These are phyloP conservation scores for Pyronema domesticum DNA, from an alignment of 495 filamentous ascomycete species.

Conservation along the genomic window DNA sequence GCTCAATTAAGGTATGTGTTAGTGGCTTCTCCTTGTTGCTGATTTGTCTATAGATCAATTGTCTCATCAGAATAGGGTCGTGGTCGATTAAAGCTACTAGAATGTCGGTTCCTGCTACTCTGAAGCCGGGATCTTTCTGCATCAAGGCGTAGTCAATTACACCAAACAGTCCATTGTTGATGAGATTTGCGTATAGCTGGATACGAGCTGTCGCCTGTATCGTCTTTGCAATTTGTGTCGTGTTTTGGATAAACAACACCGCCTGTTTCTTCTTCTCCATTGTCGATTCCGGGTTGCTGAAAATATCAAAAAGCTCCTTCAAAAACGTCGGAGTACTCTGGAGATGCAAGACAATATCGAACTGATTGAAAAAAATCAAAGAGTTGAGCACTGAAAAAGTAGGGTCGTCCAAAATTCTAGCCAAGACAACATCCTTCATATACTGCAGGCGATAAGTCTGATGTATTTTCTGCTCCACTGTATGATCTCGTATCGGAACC, in stretches of 20 bases:
- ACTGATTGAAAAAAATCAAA: slow-evolving; percentile 96
- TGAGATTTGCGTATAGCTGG: slow-evolving; percentile 73
- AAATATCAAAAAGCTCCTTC: slow-evolving; percentile 78
- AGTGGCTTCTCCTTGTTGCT: slow-evolving; percentile 70
- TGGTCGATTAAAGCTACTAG: slow-evolving; percentile 89
- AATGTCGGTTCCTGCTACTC: slow-evolving; percentile 87
- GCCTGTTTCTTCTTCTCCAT: slow-evolving; percentile 70
- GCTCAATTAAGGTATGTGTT: slow-evolving; percentile 84
- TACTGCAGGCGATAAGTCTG: slow-evolving; percentile 92
- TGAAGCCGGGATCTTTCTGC: slow-evolving; percentile 63
- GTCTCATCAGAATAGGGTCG: slow-evolving; percentile 81
- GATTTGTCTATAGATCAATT: slow-evolving; percentile 79
- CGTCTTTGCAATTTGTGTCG: slow-evolving; percentile 85
- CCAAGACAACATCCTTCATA: slow-evolving; percentile 94
- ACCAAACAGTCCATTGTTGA: slow-evolving; percentile 64
- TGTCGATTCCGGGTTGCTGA: slow-evolving; percentile 44
- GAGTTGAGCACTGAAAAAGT: slow-evolving; percentile 96
- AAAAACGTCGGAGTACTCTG: slow-evolving; percentile 62
- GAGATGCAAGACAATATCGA: slow-evolving; percentile 88
- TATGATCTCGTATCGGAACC: slow-evolving; percentile 65
- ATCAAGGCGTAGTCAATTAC: slow-evolving; percentile 85
- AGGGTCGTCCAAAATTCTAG: slow-evolving; percentile 88
- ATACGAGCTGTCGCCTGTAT: slow-evolving; percentile 65
- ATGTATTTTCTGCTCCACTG: slow-evolving; percentile 79
- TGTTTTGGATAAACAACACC: slow-evolving; percentile 91